Base-by-base conservation (phyloP, 2,329 filamentous ascomycete species). In the Saccharata proteae region DNA sequence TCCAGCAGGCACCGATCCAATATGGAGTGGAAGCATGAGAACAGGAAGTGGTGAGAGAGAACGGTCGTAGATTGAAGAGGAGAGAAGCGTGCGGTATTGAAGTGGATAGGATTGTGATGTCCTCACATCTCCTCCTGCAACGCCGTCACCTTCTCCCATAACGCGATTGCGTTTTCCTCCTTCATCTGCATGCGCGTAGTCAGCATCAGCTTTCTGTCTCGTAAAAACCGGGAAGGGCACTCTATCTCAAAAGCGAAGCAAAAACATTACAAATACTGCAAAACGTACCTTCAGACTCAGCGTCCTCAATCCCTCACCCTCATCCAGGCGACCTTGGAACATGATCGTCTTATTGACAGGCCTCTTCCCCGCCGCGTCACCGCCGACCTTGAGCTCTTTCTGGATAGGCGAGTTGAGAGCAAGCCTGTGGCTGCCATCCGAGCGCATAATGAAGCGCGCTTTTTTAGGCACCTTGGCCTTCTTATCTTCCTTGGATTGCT, bases 341-440 rank as follows among this genome's bases (percentile, higher is more conserved):
- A 72, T 69, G 28, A 84, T 67, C 26, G 74, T 69, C 54, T 83
- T 83, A 38, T 80, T 69, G 24, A 71, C 74, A 17, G 82, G 76
- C n/a, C n/a, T n/a, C 44, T 79, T 80, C 30, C 60, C 58, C 29
- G 71, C 71, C 23, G 57, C 51, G 4, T 58, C 49, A 16, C 85
- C 74, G 38, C 84, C 77, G 47, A 92, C 83, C 26, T 74, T 74
- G 70, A 92, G 80, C 4, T 76, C 72, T 35, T 81, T 78, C 37
- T 84, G 71, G 37, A 96, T 67, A 1, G 77, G 74, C 1, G 80
- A 83, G 58, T 96, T 96, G 30, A 96, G 64, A 39, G 93, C 77
- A 32, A 96, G 75, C 14, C 84, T 74, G 46, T 86, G 76, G 1
- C 83, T 90, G 38, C 85, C 84, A 47, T 94, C 86, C 43, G 92